Evolutionary conservation across 2,329 filamentous ascomycete genomes (phyloP).

Genomic region (Fusarium acutatum): DNA sequence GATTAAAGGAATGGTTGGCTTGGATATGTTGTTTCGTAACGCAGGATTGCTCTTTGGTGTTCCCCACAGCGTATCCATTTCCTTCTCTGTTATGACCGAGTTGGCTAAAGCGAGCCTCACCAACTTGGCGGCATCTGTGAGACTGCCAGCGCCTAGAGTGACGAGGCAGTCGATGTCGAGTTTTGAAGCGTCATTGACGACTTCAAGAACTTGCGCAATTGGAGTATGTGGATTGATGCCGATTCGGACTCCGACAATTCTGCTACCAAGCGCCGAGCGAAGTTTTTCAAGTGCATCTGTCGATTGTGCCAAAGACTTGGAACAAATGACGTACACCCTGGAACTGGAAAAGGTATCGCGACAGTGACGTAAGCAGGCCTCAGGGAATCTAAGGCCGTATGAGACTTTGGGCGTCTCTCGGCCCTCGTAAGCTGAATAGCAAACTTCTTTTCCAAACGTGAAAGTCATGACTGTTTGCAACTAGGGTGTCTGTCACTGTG

Average conservation of each 20-base stretch:
- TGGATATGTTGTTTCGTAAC: constrained; percentile 1
- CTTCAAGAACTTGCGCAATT: constrained; percentile 60
- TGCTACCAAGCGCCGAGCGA: constrained; percentile 49
- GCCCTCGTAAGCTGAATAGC: neutral
- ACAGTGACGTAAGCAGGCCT: constrained; percentile 7
- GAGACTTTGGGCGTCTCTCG: constrained; percentile 3
- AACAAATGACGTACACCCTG: constrained; percentile 35
- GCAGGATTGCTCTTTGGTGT: constrained; percentile 35
- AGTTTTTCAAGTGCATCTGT: constrained; percentile 56
- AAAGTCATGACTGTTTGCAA: neutral
- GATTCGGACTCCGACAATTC: constrained; percentile 54
- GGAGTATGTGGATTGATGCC: constrained; percentile 64
- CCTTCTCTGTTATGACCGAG: constrained; percentile 47
- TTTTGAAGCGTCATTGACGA: constrained; percentile 51
- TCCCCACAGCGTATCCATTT: constrained; percentile 49
- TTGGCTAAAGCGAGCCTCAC: constrained; percentile 61
- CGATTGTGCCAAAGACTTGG: constrained; percentile 56
- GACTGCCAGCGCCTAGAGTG: constrained; percentile 62
- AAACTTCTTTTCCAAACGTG: neutral
- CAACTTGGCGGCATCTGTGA: constrained; percentile 66
- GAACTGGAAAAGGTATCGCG: neutral
- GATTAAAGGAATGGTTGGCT: constrained; percentile 44
- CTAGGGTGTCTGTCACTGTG: accelerated
- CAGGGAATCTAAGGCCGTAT: constrained; percentile 4
- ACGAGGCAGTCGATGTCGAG: constrained; percentile 58